Base-by-base conservation (phyloP, 208 protist species). In the Lotmaria passim region DNA sequence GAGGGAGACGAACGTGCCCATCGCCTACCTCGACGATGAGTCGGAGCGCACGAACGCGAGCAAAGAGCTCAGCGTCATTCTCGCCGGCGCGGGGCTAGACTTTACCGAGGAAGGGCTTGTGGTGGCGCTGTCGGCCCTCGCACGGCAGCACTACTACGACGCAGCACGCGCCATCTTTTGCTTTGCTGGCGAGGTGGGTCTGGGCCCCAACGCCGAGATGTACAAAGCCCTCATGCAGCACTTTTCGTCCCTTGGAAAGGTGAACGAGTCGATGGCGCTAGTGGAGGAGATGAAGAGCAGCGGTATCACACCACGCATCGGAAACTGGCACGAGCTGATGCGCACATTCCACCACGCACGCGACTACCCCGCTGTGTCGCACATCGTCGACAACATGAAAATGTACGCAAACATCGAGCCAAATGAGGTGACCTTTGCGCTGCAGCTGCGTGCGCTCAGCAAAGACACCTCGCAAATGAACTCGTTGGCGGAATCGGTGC, bases 311-410 rank as follows among this genome's bases (percentile, higher is more conserved):
- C 93, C 92, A 19, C 85, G 91, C n/a, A 93, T 96, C 46, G 87
- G 91, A 31, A 97, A 96, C 64, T 97, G 91, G 85, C 92, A 98
- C 69, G 90, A 95, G 66, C 80, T 98, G 17, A 95, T 98, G 75
- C 77, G 85, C 41, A 63, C 84, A 31, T 94, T 96, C 71, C 78
- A 95, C 69, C 69, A 86, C 36, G 83, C 83, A n/a, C 81, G 86
- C n/a, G 93, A 97, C 68, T 88, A 93, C 56, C 75, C 79, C 14
- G 90, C 90, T 28, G 90, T 95, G 8, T 73, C 82, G 56, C 83
- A 92, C 67, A 85, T 98, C 60, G 82, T 95, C 14, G 79, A 89
- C 58, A 93, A 96, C 72, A 97, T 97, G 92, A 97, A 95, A 62
- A 93, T 94, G 86, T 95, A 93, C 73, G 92, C 88, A 31, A 97